phyloP scores from a whole-genome alignment of 2,329 filamentous ascomycete genomes.

The Apiospora saccharicola region DNA sequence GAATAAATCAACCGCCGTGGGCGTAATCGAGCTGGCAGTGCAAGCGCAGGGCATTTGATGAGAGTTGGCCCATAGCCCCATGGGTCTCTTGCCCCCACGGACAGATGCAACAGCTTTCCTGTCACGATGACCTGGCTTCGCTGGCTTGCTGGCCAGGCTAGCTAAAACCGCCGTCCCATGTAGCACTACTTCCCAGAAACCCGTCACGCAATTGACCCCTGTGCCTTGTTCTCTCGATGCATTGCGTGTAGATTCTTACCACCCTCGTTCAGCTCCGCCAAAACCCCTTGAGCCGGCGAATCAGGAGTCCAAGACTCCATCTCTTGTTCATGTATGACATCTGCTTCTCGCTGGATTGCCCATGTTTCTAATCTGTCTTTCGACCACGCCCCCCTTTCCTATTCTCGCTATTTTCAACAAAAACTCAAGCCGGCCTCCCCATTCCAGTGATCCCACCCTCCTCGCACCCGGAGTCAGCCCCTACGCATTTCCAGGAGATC shows the following conservation, averaged over 20 bases:
- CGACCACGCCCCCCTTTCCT: conserved; percentile 2
- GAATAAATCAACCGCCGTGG: neutral
- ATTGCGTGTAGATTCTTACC: conserved; percentile 22
- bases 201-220: conserved; percentile 24
- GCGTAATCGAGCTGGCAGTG: neutral
- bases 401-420: conserved; percentile 23
- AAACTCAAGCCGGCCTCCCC: conserved; percentile 18
- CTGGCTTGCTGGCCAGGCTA: conserved; percentile 13
- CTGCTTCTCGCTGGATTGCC: conserved; percentile 21
- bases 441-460: conserved; percentile 8
- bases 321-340: conserved; percentile 22
- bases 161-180: conserved; percentile 2
- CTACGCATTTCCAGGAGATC: conserved; percentile 16
- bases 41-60: neutral
- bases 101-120: conserved; percentile 11
- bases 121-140: conserved; percentile 6
- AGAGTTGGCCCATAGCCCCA: neutral
- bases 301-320: conserved; percentile 7
- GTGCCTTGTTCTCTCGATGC: conserved; percentile 22
- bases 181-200: conserved; percentile 18
- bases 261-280: conserved; percentile 20
- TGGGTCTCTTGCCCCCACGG: neutral
- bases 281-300: conserved; percentile 3
- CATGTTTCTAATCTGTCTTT: conserved; percentile 21
- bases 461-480: neutral